A percentile compares a stretch with the other conserved stretches of the same genome.
These are phyloP conservation scores for Coemansia sp. DNA, from an alignment of 192 early-diverging fungal genomes.

Conservation along the genomic window DNA sequence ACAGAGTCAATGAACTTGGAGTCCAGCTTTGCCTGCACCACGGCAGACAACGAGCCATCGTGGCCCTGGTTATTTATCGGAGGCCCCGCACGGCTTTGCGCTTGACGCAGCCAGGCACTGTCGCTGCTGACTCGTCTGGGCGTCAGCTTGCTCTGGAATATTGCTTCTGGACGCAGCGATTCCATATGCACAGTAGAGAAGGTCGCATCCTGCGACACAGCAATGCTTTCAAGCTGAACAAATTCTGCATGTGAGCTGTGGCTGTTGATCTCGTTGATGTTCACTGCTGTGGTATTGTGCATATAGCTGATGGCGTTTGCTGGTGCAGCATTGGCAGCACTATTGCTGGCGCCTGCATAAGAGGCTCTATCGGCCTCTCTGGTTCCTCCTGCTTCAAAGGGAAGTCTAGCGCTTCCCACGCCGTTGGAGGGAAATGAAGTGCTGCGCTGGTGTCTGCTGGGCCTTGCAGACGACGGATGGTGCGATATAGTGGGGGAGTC, in stretches of 20 bases:
- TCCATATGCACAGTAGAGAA: neutral
- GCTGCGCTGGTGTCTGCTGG: conserved; percentile 26
- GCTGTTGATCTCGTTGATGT: conserved; percentile 4
- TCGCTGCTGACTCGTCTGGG: conserved; percentile 24
- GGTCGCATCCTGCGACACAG: neutral
- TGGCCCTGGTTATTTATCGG: conserved; percentile 44
- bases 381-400: neutral
- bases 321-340: neutral
- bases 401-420: conserved; percentile 4
- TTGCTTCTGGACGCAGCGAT: neutral
- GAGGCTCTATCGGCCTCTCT: neutral
- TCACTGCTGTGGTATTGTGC: conserved; percentile 8
- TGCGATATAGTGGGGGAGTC: conserved; percentile 45
- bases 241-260: neutral
- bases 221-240: conserved; percentile 7
- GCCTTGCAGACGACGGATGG: conserved; percentile 16
- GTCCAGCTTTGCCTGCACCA: conserved; percentile 42
- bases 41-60: conserved; percentile 39
- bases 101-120: conserved; percentile 7
- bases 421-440: conserved; percentile 28
- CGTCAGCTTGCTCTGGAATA: conserved; percentile 2
- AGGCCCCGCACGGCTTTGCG: conserved; percentile 1
- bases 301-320: conserved; percentile 2
- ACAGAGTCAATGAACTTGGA: conserved; percentile 32
- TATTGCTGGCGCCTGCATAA: neutral